Evolutionary conservation across 345 rosid genomes (phyloP), one percentile per base, ranked within the genome.

Genomic region (Jatropha curcas): DNA sequence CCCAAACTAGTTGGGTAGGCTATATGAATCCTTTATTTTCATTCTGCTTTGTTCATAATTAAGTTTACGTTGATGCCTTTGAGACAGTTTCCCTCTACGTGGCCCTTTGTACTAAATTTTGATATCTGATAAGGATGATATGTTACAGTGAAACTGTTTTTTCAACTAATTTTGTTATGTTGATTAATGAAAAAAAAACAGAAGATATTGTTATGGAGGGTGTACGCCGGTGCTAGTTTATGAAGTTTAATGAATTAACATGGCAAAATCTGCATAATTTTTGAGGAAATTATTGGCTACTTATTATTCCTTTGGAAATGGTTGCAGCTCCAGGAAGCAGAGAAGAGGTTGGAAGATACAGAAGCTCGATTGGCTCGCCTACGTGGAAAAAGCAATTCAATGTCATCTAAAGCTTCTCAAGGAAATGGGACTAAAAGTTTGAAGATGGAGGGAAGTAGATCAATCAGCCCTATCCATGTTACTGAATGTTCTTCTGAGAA

Each of bases 251-350:
- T 16, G 20, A 13, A 13, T 12, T 46, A 46, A 46, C 4, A 46
- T 16, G 20, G 12, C 4, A n/a, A 48, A 16, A 16, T 17, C 53
- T 48, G 17, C 19, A 48, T 48, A 48, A 48, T 17, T 17, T 17
- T 46, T 12, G 16, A 46, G 51, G 30, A 33, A 28, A 7, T 37
- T 16, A 16, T 19, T 52, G 63, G 41, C 71, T 74, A 34, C n/a
- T n/a, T n/a, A 72, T 63, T 45, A 51, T 70, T 72, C 24, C 25
- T 41, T 31, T 60, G 62, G 41, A 25, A 66, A 62, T 33, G 28
- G 3, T 28, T 75, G 82, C 87, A 94, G 98, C 93, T 91, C 72
- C 67, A 53, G 27, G 88, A 86, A 75, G 86, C 93, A 37, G 88
- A 91, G 71, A 82, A 65, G 81, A 88, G 83, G 82, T 70, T 94